A percentile compares a stretch with the other conserved stretches of the same genome.
Evolutionary conservation across 306 rosid genomes (phyloP).

Genomic region (Castanea mollissima): DNA sequence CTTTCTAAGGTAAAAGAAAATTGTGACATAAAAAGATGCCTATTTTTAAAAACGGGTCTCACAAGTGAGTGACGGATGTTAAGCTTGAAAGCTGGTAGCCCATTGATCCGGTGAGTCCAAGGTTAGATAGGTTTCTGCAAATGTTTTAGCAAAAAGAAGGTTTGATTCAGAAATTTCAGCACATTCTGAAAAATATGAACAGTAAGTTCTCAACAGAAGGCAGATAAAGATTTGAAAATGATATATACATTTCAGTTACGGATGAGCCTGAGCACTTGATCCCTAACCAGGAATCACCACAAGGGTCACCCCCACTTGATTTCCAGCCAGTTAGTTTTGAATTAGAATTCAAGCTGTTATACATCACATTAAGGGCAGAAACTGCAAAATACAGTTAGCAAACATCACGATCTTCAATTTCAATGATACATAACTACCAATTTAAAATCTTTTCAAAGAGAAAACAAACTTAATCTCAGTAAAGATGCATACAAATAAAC

Average conservation of each 20-base stretch:
- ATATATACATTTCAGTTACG: constrained; percentile 74
- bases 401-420: background rate
- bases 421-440: background rate
- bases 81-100: constrained; percentile 78
- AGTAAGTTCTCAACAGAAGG: background rate
- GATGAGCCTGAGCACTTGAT: constrained; percentile 79
- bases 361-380: constrained; percentile 76
- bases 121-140: constrained; percentile 60
- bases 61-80: constrained; percentile 76
- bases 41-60: constrained; percentile 41
- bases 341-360: constrained; percentile 60
- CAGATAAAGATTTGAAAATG: background rate
- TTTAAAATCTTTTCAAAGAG: background rate
- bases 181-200: background rate
- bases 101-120: constrained; percentile 67
- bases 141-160: constrained; percentile 13
- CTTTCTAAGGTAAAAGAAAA: constrained; percentile 3
- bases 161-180: background rate
- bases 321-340: constrained; percentile 60
- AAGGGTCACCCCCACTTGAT: constrained; percentile 90
- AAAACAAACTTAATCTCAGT: background rate
- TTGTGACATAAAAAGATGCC: background rate
- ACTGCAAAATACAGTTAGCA: constrained; percentile 46
- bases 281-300: constrained; percentile 81
- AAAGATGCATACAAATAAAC: background rate